phyloP scores from a whole-genome alignment of 208 protist genomes.

The Trichomonas gallinae region DNA sequence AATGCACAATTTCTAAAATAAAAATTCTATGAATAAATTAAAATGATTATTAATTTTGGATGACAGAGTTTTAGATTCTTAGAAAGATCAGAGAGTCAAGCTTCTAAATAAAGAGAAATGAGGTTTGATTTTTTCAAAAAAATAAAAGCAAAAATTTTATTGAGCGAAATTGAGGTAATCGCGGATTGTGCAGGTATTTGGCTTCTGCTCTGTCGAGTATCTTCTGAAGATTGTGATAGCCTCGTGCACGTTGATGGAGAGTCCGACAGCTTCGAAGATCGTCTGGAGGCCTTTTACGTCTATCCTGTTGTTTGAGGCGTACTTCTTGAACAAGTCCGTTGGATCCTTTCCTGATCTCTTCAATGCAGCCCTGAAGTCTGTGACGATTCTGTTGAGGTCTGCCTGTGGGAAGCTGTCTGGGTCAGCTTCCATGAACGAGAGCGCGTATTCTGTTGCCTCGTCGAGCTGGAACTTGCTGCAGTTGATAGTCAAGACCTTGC shows the following conservation, averaged over 20 bases:
- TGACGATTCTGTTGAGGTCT: neutral
- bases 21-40: too few relatives aligned
- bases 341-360: neutral
- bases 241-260: neutral
- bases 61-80: too few relatives aligned
- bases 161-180: neutral
- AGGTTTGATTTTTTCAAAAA: neutral
- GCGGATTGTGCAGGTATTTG: neutral
- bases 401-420: slow-evolving; percentile 20
- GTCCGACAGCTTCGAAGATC: neutral
- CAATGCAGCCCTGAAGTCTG: neutral
- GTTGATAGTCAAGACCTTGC: neutral
- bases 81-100: too few relatives aligned
- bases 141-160: neutral
- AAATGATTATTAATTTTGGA: too few relatives aligned
- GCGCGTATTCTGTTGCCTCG: neutral
- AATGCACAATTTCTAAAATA: too few relatives aligned
- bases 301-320: neutral
- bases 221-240: neutral
- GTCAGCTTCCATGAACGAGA: slow-evolving; percentile 14
- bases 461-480: neutral
- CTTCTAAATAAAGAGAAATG: too few relatives aligned
- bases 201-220: neutral
- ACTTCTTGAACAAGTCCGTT: neutral
- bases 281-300: neutral